Percentiles rank a stretch among this genome's conserved stretches.
These are phyloP conservation scores for Komagataea norvegica DNA, from an alignment of 1,139 yeast genomes.

Conservation along the genomic window DNA sequence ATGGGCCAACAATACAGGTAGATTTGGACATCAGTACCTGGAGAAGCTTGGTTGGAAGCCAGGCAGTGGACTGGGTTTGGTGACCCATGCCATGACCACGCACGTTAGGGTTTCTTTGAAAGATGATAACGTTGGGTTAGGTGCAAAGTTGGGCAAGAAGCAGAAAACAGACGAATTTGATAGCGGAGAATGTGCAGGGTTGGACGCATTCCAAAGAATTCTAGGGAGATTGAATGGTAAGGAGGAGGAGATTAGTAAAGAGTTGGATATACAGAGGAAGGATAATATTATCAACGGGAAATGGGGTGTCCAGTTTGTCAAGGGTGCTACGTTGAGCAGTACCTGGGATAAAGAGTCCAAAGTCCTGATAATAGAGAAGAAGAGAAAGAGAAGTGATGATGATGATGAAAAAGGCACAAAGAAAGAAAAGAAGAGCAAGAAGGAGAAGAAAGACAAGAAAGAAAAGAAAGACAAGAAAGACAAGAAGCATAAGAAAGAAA, in stretches of 20 bases:
- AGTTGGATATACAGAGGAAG: constrained; percentile 60
- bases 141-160: constrained; percentile 65
- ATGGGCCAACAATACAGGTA: constrained; percentile 83
- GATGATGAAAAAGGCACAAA: constrained; percentile 31
- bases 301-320: constrained; percentile 84
- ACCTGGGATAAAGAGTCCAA: constrained; percentile 74
- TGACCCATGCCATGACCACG: constrained; percentile 57
- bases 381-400: constrained; percentile 22
- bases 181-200: constrained; percentile 81
- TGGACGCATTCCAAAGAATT: constrained; percentile 88
- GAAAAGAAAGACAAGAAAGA: constrained; percentile 26
- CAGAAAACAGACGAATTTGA: constrained; percentile 58
- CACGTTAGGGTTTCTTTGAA: constrained; percentile 81
- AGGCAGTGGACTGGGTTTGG: constrained; percentile 81
- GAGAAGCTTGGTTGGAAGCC: constrained; percentile 87
- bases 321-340: constrained; percentile 76
- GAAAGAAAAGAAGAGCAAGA: constrained; percentile 33
- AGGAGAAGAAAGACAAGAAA: constrained; percentile 23
- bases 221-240: constrained; percentile 82
- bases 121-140: constrained; percentile 81
- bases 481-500: constrained; percentile 21
- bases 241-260: constrained; percentile 53
- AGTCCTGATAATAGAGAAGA: constrained; percentile 28
- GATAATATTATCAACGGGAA: constrained; percentile 69
- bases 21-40: constrained; percentile 87